Percentiles rank a stretch among this genome's conserved stretches.
Conservation (phyloP, 169 alveolate species). For the Plasmodium vivax region DNA sequence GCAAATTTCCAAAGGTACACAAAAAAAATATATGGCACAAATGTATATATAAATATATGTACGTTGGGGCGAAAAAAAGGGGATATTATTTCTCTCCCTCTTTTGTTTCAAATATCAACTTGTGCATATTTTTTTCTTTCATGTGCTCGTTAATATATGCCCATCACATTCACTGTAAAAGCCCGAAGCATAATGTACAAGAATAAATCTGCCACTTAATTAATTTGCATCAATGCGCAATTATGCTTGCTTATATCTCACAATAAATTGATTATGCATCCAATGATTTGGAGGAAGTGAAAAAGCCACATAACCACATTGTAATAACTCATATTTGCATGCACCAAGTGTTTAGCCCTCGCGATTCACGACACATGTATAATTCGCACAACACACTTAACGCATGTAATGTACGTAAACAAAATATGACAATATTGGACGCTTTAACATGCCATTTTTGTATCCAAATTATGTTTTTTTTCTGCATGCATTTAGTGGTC, state of each 20-base stretch:
- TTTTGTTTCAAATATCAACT: background rate
- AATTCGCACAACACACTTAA: background rate
- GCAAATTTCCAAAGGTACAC: background rate
- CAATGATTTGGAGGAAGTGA: background rate
- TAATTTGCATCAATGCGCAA: background rate
- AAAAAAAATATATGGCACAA: background rate
- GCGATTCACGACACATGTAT: background rate
- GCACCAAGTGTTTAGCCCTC: background rate
- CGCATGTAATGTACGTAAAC: background rate
- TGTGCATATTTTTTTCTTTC: background rate
- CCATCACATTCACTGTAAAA: background rate
- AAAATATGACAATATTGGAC: background rate
- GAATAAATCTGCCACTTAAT: background rate
- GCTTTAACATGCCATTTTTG: background rate
- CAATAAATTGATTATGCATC: background rate
- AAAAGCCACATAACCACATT: slow-evolving; percentile 8
- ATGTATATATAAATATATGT: background rate
- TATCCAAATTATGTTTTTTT: background rate
- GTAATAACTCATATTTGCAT: background rate
- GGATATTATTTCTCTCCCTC: background rate
- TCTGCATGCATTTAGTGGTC: background rate
- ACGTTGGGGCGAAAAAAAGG: background rate
- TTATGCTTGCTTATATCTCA: background rate
- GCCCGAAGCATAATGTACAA: background rate
- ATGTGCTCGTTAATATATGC: background rate